Percentiles rank a stretch among this genome's conserved stretches.
Evolutionary conservation across 495 filamentous ascomycete species (phyloP).

Genomic region (Xylaria scruposa): DNA sequence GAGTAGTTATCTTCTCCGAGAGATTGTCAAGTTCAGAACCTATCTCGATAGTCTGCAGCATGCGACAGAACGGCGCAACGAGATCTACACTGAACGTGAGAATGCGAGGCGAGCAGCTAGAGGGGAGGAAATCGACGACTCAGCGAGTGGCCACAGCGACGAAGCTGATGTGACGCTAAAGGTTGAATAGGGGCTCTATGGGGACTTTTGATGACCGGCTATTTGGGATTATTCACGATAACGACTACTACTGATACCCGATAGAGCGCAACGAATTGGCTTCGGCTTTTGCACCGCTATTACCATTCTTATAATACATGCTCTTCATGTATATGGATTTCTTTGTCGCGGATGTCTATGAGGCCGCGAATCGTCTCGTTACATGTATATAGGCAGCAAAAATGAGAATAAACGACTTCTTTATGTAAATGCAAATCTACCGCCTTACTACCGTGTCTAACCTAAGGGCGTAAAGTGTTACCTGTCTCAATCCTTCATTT

Average conservation of each 20-base stretch:
- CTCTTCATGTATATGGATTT: slow-evolving; percentile 12
- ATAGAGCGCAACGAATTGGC: slow-evolving; percentile 18
- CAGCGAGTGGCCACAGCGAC: slow-evolving; percentile 25
- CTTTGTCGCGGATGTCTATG: neutral
- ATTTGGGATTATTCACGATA: slow-evolving; percentile 19
- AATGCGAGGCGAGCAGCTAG: slow-evolving; percentile 45
- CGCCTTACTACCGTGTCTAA: neutral
- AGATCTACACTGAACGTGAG: slow-evolving; percentile 59
- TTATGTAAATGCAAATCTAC: neutral
- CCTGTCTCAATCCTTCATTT: neutral
- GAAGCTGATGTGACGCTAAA: slow-evolving; percentile 27
- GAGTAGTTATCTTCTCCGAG: slow-evolving; percentile 85
- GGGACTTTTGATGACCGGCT: neutral
- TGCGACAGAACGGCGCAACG: slow-evolving; percentile 48
- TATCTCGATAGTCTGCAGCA: slow-evolving; percentile 82
- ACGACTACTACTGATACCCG: slow-evolving; percentile 27
- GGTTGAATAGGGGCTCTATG: slow-evolving; percentile 11
- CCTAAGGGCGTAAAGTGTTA: no score
- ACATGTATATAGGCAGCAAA: neutral
- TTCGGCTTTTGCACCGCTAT: slow-evolving; percentile 10
- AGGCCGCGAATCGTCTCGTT: neutral
- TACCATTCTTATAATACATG: slow-evolving; percentile 1
- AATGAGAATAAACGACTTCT: slow-evolving; percentile 2
- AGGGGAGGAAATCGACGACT: slow-evolving; percentile 46
- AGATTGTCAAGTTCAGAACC: slow-evolving; percentile 95